Percentiles rank a stretch among this genome's conserved stretches.
Conservation (phyloP, 2,329 filamentous ascomycete genomes). For the Coniochaeta prunicola region DNA sequence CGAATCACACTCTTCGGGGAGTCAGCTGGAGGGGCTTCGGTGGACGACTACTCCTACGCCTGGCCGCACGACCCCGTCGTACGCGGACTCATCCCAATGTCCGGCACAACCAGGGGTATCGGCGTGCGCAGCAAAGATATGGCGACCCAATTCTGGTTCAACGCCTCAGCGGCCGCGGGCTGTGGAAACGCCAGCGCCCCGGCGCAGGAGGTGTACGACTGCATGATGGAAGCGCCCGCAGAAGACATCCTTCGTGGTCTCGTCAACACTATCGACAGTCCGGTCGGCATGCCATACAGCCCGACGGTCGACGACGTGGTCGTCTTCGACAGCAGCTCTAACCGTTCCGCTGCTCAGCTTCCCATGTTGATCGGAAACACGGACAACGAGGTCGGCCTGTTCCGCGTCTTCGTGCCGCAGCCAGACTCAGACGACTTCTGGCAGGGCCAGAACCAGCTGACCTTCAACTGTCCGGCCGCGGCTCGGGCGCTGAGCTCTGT, state of each 20-base stretch:
- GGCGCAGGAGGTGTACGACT: slow-evolving; percentile 23
- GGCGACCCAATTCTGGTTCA: slow-evolving; percentile 33
- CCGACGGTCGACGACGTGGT: slow-evolving; percentile 30
- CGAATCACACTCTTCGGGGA: slow-evolving; percentile 35
- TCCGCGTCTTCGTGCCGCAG: slow-evolving; percentile 29
- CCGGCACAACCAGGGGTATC: slow-evolving; percentile 37
- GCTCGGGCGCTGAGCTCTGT: slow-evolving; percentile 26
- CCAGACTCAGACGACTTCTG: slow-evolving; percentile 30
- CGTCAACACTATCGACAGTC: slow-evolving; percentile 24
- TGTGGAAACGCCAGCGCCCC: slow-evolving; percentile 27
- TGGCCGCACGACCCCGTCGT: slow-evolving; percentile 40
- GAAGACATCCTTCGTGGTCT: slow-evolving; percentile 21
- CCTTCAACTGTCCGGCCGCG: slow-evolving; percentile 35
- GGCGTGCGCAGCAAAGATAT: slow-evolving; percentile 24
- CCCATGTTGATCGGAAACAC: slow-evolving; percentile 35
- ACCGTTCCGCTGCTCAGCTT: slow-evolving; percentile 7
- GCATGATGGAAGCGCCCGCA: slow-evolving; percentile 25
- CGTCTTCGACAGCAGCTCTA: slow-evolving; percentile 26
- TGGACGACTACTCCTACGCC: slow-evolving; percentile 39
- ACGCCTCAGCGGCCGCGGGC: slow-evolving; percentile 27
- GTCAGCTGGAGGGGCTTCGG: slow-evolving; percentile 33
- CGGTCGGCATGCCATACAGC: slow-evolving; percentile 30
- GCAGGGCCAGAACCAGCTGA: slow-evolving; percentile 16
- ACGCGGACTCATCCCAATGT: slow-evolving; percentile 34
- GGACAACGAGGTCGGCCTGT: slow-evolving; percentile 37